Evolutionary conservation across 2,329 filamentous ascomycete genomes (phyloP), one percentile per base, ranked within the genome.

Genomic region (Biscogniauxia sp.): DNA sequence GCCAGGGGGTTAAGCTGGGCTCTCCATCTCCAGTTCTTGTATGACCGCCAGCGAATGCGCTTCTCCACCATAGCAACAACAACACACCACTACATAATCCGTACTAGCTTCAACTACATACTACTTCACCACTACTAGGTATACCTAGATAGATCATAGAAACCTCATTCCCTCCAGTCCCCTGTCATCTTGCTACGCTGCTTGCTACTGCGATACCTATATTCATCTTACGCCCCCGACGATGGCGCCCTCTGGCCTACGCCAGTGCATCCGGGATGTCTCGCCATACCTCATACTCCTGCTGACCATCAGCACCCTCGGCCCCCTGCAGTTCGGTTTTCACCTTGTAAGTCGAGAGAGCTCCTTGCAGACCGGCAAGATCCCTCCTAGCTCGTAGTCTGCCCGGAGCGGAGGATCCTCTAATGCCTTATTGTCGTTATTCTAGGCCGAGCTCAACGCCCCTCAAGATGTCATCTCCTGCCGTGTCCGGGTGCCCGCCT

Each of bases 391-490:
- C 11, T 5, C 11, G 28, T 32, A 32, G 28, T 5, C 28, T 13
- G 11, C 28, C 28, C 6, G 7, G 28, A 32, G n/a, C n/a, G n/a
- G n/a, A 23, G 23, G 23, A 23, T 23, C n/a, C n/a, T 19, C 49
- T 11, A 13, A 28, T 26, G 17, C 4, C 20, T 54, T 5, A 8
- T 54, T 19, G 26, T 54, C 11, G 3, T 54, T n/a, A 19, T 32
- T 13, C 25, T 70, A 94, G 93, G 91, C 93, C 68, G 95, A 98
- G 75, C 85, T 99, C 64, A 99, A 99, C 75, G 92, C 94, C 8
- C 95, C 95, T 8, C 89, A 97, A 82, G 89, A 93, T 80, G 92
- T 96, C 70, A 90, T 99, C 70, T 96, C 91, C 60, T 98, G 95
- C 79, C 87, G 86, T 9, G 61, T 65, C 68, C 87, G 86, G 66